Evolutionary conservation across 345 rosid species (phyloP), one percentile per base, ranked within the genome.

Genomic region (Garcia nutans): DNA sequence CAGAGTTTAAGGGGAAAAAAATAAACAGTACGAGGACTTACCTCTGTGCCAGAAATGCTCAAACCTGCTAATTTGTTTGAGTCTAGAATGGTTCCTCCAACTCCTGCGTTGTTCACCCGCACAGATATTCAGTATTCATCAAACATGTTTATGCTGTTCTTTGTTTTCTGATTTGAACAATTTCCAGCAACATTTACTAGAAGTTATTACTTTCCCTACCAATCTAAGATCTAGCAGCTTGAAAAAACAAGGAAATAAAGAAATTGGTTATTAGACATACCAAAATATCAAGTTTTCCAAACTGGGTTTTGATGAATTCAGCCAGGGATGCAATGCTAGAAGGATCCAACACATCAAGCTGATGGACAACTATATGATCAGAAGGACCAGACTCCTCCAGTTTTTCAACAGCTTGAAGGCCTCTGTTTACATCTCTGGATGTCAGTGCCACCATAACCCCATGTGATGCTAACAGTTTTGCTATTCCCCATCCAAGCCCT

Each of bases 211-310:
- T 6, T 54, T 54, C 19, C 58, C 58, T 54, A 3, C 8, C 3
- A 50, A 10, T 47, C 10, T 47, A 47, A 47, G 13, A 47, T 47
- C 10, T 47, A 12, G 15, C 13, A 47, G 13, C 50, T 12, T 9
- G 13, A 47, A 12, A 47, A 47, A 47, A 47, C 13, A 47, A 12
- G 16, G 7, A 70, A 31, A 33, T 44, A 12, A 50, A 26, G 22
- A 33, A 42, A 23, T 12, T 13, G 66, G 10, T 3, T 13, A 19
- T 19, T 1, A 15, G 7, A 56, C 49, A 19, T 76, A 83, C 91
- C 79, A 86, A 79, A 52, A 89, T 84, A 81, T 86, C 90, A 71
- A 85, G 87, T 68, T 86, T 88, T 6, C 89, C 86, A 55, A 82
- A 84, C 13, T 71, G 79, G 58, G 59, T 52, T 37, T 67, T 79